Percentiles rank a stretch among this genome's conserved stretches.
phyloP scores from a whole-genome alignment of 257 asterid species.

The Solanum megistacrolobum region DNA sequence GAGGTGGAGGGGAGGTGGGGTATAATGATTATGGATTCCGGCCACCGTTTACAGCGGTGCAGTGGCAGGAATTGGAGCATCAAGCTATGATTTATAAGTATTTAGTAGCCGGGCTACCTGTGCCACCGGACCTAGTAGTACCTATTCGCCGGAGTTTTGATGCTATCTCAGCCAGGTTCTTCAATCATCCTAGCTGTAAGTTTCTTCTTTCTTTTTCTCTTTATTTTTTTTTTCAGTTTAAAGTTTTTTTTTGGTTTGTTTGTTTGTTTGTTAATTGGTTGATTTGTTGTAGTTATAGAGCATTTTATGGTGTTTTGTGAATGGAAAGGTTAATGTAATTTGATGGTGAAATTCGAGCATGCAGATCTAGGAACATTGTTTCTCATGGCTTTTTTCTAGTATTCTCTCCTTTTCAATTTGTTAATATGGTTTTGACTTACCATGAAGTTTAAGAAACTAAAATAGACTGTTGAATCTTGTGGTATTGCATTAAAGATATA shows the following conservation, averaged over 20 bases:
- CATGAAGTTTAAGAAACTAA: background rate
- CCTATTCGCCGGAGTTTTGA: conserved; percentile 86
- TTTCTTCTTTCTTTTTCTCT: background rate
- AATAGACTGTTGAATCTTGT: background rate
- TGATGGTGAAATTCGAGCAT: background rate
- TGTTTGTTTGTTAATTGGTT: background rate
- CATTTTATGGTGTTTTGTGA: background rate
- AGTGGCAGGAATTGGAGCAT: conserved; percentile 97
- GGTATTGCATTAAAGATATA: background rate
- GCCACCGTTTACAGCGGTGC: conserved; percentile 83
- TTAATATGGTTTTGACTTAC: background rate
- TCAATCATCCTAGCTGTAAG: conserved; percentile 67
- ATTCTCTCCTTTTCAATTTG: background rate
- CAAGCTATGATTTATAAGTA: conserved; percentile 97
- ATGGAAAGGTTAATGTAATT: background rate
- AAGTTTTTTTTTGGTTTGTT: background rate
- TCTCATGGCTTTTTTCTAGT: background rate
- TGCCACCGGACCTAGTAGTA: conserved; percentile 79
- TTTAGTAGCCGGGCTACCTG: conserved; percentile 74
- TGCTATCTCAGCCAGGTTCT: conserved; percentile 71
- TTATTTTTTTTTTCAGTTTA: background rate
- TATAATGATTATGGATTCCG: conserved; percentile 44
- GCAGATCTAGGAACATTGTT: background rate
- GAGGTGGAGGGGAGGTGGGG: conserved; percentile 26
- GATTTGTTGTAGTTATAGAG: background rate